Conservation (phyloP, 2,329 filamentous ascomycete genomes). For the Alternaria gaisen region DNA sequence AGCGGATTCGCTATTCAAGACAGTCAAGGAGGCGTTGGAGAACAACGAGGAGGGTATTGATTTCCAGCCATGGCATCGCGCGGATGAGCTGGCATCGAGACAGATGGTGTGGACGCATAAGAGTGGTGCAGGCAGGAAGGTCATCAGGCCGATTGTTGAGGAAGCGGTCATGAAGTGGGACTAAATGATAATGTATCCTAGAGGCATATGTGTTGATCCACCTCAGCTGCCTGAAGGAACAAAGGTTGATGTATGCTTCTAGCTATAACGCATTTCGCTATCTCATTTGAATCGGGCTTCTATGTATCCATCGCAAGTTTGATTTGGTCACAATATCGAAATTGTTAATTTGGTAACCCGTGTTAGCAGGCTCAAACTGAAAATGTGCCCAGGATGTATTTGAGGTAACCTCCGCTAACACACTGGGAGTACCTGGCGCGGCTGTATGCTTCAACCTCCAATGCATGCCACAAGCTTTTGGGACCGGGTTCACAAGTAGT, state of each 20-base stretch:
- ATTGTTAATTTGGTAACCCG: too few relatives aligned
- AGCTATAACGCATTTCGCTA: background rate
- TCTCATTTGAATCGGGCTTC: background rate
- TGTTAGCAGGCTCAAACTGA: too few relatives aligned
- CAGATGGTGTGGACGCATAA: conserved; percentile 60
- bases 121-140: conserved; percentile 54
- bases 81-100: conserved; percentile 51
- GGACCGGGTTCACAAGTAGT: too few relatives aligned
- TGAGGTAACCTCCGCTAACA: too few relatives aligned
- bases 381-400: too few relatives aligned
- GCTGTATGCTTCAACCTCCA: background rate
- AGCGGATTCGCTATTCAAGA: conserved; percentile 54
- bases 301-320: background rate
- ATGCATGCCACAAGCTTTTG: too few relatives aligned
- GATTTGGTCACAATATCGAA: background rate
- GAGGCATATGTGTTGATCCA: background rate
- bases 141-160: conserved; percentile 58
- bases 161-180: conserved; percentile 55
- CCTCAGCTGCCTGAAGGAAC: background rate
- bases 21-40: conserved; percentile 55
- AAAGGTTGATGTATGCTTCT: background rate
- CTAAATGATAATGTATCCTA: conserved; percentile 16
- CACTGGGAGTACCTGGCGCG: too few relatives aligned
- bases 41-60: conserved; percentile 48
- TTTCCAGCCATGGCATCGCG: conserved; percentile 56